Conservation (phyloP, 2,329 filamentous ascomycete genomes). For the Colletotrichum sp. region DNA sequence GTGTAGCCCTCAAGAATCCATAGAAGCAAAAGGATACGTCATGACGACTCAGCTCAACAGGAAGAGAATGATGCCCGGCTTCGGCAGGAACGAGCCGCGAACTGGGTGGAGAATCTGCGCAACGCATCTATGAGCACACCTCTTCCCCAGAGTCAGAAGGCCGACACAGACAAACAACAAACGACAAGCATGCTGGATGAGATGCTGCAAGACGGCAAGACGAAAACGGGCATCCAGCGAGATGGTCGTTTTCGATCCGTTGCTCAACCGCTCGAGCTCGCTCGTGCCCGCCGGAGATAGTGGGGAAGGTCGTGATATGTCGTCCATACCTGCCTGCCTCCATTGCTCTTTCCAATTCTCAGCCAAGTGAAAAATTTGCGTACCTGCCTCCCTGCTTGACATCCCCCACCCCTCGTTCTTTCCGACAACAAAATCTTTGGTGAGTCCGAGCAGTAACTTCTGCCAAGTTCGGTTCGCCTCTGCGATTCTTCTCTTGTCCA, state of each 20-base stretch:
- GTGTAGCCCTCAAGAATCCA: too few relatives aligned
- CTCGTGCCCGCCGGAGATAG: background rate
- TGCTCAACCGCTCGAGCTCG: background rate
- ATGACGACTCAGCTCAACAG: too few relatives aligned
- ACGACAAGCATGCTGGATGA: background rate
- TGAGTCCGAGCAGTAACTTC: background rate
- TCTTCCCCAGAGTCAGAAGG: background rate
- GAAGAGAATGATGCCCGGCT: too few relatives aligned
- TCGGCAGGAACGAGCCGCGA: too few relatives aligned
- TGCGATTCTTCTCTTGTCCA: background rate
- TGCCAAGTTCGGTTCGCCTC: background rate
- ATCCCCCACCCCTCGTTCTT: background rate
- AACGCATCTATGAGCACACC: too few relatives aligned
- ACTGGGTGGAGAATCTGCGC: too few relatives aligned
- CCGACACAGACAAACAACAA: background rate
- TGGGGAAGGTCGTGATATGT: background rate
- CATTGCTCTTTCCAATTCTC: background rate
- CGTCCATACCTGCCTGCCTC: background rate
- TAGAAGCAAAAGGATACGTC: background rate
- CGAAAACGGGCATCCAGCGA: background rate
- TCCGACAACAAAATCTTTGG: background rate
- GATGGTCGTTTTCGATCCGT: background rate
- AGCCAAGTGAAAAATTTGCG: background rate
- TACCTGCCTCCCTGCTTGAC: background rate
- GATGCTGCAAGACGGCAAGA: background rate